These are phyloP conservation scores for Thuidium tamariscinum DNA, from an alignment of 225 moss, liverwort and hornwort genomes.

Conservation along the genomic window DNA sequence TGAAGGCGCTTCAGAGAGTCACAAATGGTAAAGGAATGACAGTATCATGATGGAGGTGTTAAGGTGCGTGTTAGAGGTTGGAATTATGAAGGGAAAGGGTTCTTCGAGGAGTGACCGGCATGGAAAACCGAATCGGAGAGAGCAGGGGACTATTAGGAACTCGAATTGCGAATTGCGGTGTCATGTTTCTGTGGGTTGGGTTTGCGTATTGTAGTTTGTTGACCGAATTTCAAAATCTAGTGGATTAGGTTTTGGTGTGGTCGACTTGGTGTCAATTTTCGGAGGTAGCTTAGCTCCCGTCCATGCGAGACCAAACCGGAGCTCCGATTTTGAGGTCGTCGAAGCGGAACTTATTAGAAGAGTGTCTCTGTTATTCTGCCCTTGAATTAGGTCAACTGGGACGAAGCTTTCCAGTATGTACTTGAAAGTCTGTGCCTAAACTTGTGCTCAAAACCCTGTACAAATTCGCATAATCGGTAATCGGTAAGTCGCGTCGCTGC, in stretches of 20 bases:
- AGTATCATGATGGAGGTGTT: constrained; percentile 6
- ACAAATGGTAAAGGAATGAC: neutral
- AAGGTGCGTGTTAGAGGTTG: neutral
- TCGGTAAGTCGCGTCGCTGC: neutral
- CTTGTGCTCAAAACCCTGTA: neutral
- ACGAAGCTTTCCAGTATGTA: neutral
- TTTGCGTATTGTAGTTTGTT: neutral
- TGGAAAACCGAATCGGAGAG: neutral
- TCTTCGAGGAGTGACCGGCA: neutral
- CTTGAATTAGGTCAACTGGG: constrained; percentile 13
- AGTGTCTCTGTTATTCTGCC: neutral
- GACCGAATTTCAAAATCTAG: neutral
- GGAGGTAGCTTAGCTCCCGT: neutral
- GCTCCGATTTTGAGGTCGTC: constrained; percentile 4
- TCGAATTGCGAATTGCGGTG: neutral
- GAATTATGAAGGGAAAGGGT: neutral
- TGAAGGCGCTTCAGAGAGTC: neutral
- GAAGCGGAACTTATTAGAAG: neutral
- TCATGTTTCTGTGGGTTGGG: neutral
- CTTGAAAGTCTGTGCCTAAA: neutral
- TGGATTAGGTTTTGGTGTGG: neutral
- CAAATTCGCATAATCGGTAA: neutral
- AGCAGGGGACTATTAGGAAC: neutral
- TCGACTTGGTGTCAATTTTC: neutral
- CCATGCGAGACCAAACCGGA: constrained; percentile 10